Percentiles rank a stretch among this genome's conserved stretches.
These are phyloP conservation scores for Aphanomyces astaci DNA, from an alignment of 352 stramenopile genomes.

Conservation along the genomic window DNA sequence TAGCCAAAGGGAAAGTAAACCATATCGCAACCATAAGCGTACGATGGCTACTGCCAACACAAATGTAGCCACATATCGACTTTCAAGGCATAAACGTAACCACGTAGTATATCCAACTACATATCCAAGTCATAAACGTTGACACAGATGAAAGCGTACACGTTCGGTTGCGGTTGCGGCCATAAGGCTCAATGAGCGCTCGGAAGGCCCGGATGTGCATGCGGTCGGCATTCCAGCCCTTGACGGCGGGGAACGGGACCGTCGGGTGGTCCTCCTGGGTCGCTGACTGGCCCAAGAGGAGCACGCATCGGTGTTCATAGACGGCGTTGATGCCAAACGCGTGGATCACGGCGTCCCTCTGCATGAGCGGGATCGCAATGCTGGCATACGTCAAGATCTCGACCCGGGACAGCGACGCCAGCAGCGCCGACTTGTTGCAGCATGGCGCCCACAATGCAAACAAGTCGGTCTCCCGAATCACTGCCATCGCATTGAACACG, in stretches of 20 bases:
- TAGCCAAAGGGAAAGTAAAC: no score
- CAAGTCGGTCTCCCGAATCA: slow-evolving; percentile 75
- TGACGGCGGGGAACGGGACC: slow-evolving; percentile 41
- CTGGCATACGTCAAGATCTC: slow-evolving; percentile 60
- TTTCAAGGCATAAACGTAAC: no score
- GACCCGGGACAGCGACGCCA: slow-evolving; percentile 44
- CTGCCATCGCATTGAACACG: slow-evolving; percentile 72
- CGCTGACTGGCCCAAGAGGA: slow-evolving; percentile 51
- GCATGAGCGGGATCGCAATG: slow-evolving; percentile 61
- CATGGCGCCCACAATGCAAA: slow-evolving; percentile 69
- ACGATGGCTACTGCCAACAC: no score
- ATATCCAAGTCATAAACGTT: no score
- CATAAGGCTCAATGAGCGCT: slow-evolving; percentile 64
- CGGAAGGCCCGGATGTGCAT: slow-evolving; percentile 68
- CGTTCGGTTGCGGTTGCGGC: slow-evolving; percentile 48
- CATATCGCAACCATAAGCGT: no score
- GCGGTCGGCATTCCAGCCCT: slow-evolving; percentile 63
- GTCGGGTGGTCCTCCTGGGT: neutral
- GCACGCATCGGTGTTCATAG: slow-evolving; percentile 62
- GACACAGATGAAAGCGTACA: no score
- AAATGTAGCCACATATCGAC: no score
- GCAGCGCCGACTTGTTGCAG: slow-evolving; percentile 53
- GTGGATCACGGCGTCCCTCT: slow-evolving; percentile 57
- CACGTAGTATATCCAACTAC: no score
- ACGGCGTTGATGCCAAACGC: slow-evolving; percentile 72